These are phyloP conservation scores for Ormosia emarginata DNA, from an alignment of 306 rosid genomes.

Conservation along the genomic window DNA sequence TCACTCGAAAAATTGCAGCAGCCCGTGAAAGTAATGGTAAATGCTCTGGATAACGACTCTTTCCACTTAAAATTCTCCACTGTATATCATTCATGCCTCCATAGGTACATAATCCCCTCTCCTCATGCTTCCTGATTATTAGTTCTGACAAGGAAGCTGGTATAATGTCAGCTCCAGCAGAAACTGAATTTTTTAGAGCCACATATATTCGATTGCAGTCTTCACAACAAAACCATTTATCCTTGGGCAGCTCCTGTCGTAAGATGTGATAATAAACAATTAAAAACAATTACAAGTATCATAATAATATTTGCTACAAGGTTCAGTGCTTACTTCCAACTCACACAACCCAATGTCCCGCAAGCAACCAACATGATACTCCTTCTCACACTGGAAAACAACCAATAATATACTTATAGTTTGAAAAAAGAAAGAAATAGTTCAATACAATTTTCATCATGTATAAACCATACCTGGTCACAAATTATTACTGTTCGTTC, in stretches of 20 bases:
- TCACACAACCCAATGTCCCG: constrained; percentile 75
- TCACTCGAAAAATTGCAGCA: constrained; percentile 91
- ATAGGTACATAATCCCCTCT: constrained; percentile 57
- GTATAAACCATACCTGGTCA: constrained; percentile 73
- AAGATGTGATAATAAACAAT: constrained; percentile 11
- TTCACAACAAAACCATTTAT: constrained; percentile 96
- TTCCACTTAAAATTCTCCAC: constrained; percentile 94
- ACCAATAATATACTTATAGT: constrained; percentile 12
- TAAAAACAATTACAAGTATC: constrained; percentile 17
- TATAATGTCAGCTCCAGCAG: constrained; percentile 61
- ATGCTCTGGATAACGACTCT: constrained; percentile 87
- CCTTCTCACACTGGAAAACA: constrained; percentile 88
- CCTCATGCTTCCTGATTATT: constrained; percentile 68
- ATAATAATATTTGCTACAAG: constrained; percentile 15
- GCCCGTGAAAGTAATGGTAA: constrained; percentile 90
- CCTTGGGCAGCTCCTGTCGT: constrained; percentile 88
- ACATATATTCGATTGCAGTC: constrained; percentile 77
- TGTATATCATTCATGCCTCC: constrained; percentile 58
- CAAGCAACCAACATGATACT: constrained; percentile 96
- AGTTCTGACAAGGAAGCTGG: constrained; percentile 53
- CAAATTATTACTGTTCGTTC: constrained; percentile 92
- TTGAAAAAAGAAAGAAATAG: background rate
- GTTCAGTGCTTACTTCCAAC: constrained; percentile 59
- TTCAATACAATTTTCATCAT: background rate
- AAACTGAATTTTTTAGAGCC: constrained; percentile 65